Evolutionary conservation across 1,284 basidiomycete genomes (phyloP).

Genomic region (Rhodotorula sp.): DNA sequence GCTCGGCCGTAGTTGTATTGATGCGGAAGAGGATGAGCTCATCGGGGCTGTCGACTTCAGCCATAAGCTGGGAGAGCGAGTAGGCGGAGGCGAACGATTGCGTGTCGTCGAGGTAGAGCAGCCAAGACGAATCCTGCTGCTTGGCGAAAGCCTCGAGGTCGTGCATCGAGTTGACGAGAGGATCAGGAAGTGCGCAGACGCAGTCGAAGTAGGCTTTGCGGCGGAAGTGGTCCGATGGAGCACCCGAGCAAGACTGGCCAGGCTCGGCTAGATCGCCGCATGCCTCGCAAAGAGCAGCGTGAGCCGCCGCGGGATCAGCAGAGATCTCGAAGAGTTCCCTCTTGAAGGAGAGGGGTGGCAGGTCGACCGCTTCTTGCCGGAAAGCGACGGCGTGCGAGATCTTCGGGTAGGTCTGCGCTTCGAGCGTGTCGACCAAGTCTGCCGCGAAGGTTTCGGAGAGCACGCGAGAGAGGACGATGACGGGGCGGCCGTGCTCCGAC

Average conservation of each 20-base stretch:
- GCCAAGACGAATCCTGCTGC: conserved; percentile 9
- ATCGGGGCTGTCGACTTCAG: conserved; percentile 16
- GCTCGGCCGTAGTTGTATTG: conserved; percentile 1
- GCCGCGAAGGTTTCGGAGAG: conserved; percentile 21
- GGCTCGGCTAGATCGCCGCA: conserved; percentile 20
- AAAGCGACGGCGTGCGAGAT: conserved; percentile 25
- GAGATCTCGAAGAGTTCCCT: conserved; percentile 11
- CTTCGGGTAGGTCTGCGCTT: conserved; percentile 26
- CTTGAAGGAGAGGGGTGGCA: conserved; percentile 12
- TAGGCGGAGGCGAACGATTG: conserved; percentile 16
- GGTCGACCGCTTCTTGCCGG: not conserved
- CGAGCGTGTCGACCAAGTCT: conserved; percentile 29
- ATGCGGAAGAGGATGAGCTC: conserved; percentile 35
- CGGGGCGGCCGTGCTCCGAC: conserved; percentile 22
- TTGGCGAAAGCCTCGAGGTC: conserved; percentile 23
- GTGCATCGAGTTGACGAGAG: conserved; percentile 11
- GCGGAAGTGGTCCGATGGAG: not conserved
- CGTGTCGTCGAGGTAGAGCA: conserved; percentile 35
- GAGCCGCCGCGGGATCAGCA: conserved; percentile 11
- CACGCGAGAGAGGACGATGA: conserved; percentile 21
- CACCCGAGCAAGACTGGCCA: conserved; percentile 1
- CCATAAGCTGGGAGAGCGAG: conserved; percentile 35
- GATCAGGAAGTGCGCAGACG: conserved; percentile 18
- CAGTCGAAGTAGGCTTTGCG: conserved; percentile 27
- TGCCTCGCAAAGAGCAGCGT: conserved; percentile 17